Evolutionary conservation across 2,329 filamentous ascomycete genomes (phyloP).

Genomic region (Botrytis cinerea): DNA sequence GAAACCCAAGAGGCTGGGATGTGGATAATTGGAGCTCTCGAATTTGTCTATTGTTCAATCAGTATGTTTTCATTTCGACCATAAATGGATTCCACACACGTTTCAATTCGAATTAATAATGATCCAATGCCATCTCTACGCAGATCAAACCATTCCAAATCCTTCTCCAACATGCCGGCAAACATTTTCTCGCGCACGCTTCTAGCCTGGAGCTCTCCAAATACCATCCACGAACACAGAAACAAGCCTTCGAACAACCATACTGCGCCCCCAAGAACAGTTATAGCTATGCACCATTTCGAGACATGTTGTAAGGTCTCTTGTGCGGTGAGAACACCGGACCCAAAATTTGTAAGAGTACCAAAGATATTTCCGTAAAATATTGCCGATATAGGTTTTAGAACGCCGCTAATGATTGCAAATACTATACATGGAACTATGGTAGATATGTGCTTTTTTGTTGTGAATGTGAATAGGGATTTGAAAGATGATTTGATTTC

Average conservation of each 20-base stretch:
- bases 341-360: conserved; percentile 65
- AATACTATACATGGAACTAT: conserved; percentile 57
- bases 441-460: conserved; percentile 56
- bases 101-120: conserved; percentile 70
- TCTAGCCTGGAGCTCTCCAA: conserved; percentile 78
- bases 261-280: conserved; percentile 61
- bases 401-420: conserved; percentile 60
- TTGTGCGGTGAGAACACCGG: conserved; percentile 50
- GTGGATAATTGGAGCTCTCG: conserved; percentile 79
- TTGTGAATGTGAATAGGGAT: conserved; percentile 70
- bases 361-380: conserved; percentile 76
- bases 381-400: conserved; percentile 66
- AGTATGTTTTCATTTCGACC: conserved; percentile 17
- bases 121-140: conserved; percentile 70
- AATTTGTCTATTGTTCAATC: conserved; percentile 62
- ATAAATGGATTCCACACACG: conserved; percentile 52
- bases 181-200: conserved; percentile 68
- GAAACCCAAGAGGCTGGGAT: conserved; percentile 75
- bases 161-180: conserved; percentile 64
- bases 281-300: conserved; percentile 62
- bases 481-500: conserved; percentile 33
- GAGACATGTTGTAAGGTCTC: conserved; percentile 59
- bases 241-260: conserved; percentile 70
- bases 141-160: conserved; percentile 81
- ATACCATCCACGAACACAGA: conserved; percentile 70